Conservation (phyloP, 148 eudicot genomes). For the Agrostemma githago region DNA sequence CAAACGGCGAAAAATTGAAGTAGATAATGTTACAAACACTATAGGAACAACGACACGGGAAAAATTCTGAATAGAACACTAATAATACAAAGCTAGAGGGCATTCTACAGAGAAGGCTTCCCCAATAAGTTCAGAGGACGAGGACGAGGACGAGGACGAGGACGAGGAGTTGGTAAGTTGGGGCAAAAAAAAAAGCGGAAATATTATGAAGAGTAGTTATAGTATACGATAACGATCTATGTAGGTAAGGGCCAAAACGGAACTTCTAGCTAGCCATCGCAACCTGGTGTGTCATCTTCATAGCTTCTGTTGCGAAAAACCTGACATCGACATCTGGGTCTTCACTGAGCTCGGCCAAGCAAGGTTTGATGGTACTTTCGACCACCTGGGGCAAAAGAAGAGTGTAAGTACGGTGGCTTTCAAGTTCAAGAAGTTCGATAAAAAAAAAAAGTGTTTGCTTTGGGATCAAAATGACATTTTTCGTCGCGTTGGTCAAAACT, state of each 20-base stretch:
- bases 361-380: conserved; percentile 30
- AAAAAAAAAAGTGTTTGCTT: too few species aligned
- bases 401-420: background rate
- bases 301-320: conserved; percentile 32
- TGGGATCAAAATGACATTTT: background rate
- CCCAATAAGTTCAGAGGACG: background rate
- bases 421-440: background rate
- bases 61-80: too few species aligned
- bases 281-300: conserved; percentile 23
- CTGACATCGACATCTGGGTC: conserved; percentile 38
- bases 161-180: too few species aligned
- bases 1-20: too few species aligned
- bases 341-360: conserved; percentile 35
- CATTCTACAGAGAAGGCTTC: conserved; percentile 12
- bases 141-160: too few species aligned
- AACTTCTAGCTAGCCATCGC: conserved; percentile 31
- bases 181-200: background rate
- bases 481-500: background rate
- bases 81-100: conserved; percentile 8
- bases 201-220: conserved; percentile 14
- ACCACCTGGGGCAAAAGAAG: conserved; percentile 20
- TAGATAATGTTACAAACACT: background rate
- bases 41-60: background rate
- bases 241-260: background rate
- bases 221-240: conserved; percentile 19